These are phyloP conservation scores for Astrothelium macrocarpum DNA, from an alignment of 495 filamentous ascomycete genomes.

Conservation along the genomic window DNA sequence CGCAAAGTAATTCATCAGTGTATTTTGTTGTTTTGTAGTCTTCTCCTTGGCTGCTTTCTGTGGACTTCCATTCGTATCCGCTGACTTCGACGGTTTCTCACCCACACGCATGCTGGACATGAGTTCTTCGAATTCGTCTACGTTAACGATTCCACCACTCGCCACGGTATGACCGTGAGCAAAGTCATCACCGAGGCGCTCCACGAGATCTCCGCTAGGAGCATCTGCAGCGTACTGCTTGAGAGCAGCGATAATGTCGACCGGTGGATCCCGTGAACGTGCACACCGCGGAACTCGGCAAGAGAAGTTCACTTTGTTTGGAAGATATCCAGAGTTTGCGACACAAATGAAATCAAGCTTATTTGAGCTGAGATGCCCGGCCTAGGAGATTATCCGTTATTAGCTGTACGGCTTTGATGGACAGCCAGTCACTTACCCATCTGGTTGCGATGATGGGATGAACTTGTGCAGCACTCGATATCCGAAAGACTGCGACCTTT, in stretches of 20 bases:
- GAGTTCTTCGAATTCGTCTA: slow-evolving; percentile 47
- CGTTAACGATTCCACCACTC: slow-evolving; percentile 45
- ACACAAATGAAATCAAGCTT: slow-evolving; percentile 47
- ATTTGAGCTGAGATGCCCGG: slow-evolving; percentile 40
- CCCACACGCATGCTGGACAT: slow-evolving; percentile 44
- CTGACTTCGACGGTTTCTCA: slow-evolving; percentile 32
- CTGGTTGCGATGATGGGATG: slow-evolving; percentile 52
- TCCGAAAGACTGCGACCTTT: slow-evolving; percentile 47
- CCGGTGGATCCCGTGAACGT: slow-evolving; percentile 34
- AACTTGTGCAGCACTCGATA: slow-evolving; percentile 44
- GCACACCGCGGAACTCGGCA: slow-evolving; percentile 45
- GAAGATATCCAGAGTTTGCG: slow-evolving; percentile 50
- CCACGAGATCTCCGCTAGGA: slow-evolving; percentile 27
- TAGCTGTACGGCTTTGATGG: neutral
- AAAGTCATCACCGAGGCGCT: slow-evolving; percentile 45
- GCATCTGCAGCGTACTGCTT: slow-evolving; percentile 32
- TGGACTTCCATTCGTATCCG: slow-evolving; percentile 22
- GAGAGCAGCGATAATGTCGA: slow-evolving; percentile 47
- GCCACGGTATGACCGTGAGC: slow-evolving; percentile 51
- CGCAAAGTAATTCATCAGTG: slow-evolving; percentile 39
- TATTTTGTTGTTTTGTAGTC: slow-evolving; percentile 37
- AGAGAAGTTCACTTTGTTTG: slow-evolving; percentile 48
- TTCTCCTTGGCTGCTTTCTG: slow-evolving; percentile 28
- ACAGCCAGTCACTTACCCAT: slow-evolving; percentile 29
- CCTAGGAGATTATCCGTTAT: slow-evolving; percentile 10